Conservation (phyloP, 768 basidiomycete genomes). For the Russula ochroleuca region DNA sequence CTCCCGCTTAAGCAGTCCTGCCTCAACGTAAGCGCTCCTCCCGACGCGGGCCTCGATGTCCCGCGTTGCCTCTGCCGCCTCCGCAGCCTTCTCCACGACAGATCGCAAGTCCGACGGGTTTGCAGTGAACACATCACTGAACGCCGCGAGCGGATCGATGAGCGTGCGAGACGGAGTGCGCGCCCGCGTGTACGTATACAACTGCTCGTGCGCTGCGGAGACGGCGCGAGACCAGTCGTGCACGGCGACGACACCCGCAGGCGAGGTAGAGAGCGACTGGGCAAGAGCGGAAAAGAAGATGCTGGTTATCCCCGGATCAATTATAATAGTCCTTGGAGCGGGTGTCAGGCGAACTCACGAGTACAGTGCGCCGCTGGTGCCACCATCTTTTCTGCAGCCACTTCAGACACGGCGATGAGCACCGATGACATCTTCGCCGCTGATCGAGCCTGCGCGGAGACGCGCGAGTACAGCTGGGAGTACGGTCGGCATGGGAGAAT, state of each 20-base stretch:
- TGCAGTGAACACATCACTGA: slow-evolving; percentile 48
- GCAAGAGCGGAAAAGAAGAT: slow-evolving; percentile 90
- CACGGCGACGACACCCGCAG: slow-evolving; percentile 40
- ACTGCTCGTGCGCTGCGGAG: slow-evolving; percentile 48
- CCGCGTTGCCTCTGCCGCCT: slow-evolving; percentile 71
- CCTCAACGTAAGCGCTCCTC: slow-evolving; percentile 81
- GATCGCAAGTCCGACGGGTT: slow-evolving; percentile 37
- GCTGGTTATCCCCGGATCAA: slow-evolving; percentile 37
- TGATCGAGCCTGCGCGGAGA: slow-evolving; percentile 51
- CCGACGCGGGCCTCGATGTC: slow-evolving; percentile 82
- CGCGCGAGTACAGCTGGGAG: slow-evolving; percentile 54
- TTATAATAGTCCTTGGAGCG: too few species aligned
- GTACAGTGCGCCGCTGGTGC: slow-evolving; percentile 86
- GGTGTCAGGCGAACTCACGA: slow-evolving; percentile 51
- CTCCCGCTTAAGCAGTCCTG: slow-evolving; percentile 56
- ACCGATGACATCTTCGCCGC: slow-evolving; percentile 58
- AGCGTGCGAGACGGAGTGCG: slow-evolving; percentile 88
- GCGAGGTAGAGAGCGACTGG: slow-evolving; percentile 53
- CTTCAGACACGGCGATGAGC: slow-evolving; percentile 67
- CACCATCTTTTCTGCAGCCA: slow-evolving; percentile 83
- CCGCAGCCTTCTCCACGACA: slow-evolving; percentile 56
- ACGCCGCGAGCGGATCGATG: slow-evolving; percentile 85
- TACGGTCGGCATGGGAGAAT: not conserved
- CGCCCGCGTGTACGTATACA: slow-evolving; percentile 84
- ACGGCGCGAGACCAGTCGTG: slow-evolving; percentile 62